Conservation (phyloP, 2,329 filamentous ascomycete species). For the Colletotrichum tofieldiae region DNA sequence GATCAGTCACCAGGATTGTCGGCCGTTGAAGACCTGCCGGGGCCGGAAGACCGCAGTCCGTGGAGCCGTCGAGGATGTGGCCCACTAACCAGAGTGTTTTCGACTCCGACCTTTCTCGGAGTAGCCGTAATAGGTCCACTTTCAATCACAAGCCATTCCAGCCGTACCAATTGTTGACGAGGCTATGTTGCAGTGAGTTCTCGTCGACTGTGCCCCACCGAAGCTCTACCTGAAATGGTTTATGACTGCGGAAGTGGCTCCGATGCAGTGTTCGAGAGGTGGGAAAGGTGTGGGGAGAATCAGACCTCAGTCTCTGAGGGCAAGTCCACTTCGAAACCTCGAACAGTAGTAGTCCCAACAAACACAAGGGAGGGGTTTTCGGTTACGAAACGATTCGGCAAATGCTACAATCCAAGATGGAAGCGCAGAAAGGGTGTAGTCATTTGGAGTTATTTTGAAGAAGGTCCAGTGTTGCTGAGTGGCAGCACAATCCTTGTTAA, state of each 20-base stretch:
- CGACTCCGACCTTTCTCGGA: conserved; percentile 9
- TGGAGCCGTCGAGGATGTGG: conserved; percentile 23
- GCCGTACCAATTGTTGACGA: conserved; percentile 27
- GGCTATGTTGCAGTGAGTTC: conserved; percentile 5
- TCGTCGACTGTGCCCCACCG: conserved; percentile 5
- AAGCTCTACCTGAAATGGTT: background rate
- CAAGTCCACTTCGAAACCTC: background rate
- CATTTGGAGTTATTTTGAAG: background rate
- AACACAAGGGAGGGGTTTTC: too few species aligned
- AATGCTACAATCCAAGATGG: background rate
- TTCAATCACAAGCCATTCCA: conserved; percentile 2
- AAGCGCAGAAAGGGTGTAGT: background rate
- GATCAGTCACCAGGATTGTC: conserved; percentile 19
- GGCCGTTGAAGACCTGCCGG: conserved; percentile 28
- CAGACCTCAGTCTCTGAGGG: background rate
- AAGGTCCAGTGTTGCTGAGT: background rate
- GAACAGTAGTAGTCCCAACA: background rate
- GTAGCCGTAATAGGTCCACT: conserved; percentile 25
- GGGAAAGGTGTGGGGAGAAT: background rate
- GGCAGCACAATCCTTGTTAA: background rate
- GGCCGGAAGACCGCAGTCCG: conserved; percentile 22
- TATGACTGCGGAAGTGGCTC: conserved; percentile 22
- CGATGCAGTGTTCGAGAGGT: conserved; percentile 18
- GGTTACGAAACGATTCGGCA: background rate
- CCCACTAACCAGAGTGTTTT: conserved; percentile 16